Percentiles rank a stretch among this genome's conserved stretches.
Evolutionary conservation across 75 land plant species (phyloP).

Genomic region (Adiantum capillusveneris): DNA sequence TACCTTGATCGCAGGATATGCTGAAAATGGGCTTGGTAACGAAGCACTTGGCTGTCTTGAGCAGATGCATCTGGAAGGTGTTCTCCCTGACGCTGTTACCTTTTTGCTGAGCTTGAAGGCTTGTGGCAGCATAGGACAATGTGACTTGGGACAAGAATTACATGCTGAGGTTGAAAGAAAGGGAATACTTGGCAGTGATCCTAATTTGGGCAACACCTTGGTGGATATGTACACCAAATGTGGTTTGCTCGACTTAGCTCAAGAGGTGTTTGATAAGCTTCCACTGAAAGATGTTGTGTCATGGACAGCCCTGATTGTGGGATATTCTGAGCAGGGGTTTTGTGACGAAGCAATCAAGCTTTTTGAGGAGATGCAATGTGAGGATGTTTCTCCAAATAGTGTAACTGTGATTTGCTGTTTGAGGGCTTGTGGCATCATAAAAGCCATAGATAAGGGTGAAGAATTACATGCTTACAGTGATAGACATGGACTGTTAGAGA

Average conservation of each 20-base stretch:
- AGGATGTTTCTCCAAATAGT: conserved; percentile 14
- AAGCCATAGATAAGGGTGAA: conserved; percentile 14
- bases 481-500: background rate
- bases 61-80: conserved; percentile 10
- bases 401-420: conserved; percentile 13
- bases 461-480: conserved; percentile 9
- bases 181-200: conserved; percentile 13
- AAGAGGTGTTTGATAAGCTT: conserved; percentile 15
- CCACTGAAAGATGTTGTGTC: conserved; percentile 9
- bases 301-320: conserved; percentile 17
- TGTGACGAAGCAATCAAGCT: conserved; percentile 6
- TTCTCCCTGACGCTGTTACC: conserved; percentile 25
- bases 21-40: conserved; percentile 19
- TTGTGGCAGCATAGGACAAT: conserved; percentile 24
- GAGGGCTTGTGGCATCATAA: conserved; percentile 9
- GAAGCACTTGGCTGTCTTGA: conserved; percentile 29
- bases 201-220: conserved; percentile 25
- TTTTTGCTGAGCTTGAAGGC: conserved; percentile 30
- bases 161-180: conserved; percentile 26
- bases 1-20: conserved; percentile 36
- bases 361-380: conserved; percentile 7
- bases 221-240: conserved; percentile 35
- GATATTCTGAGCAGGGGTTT: conserved; percentile 13
- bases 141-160: conserved; percentile 24
- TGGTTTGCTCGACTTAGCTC: conserved; percentile 22